phyloP scores from a whole-genome alignment of 2,329 filamentous ascomycete species.

The Coniochaeta sp. region DNA sequence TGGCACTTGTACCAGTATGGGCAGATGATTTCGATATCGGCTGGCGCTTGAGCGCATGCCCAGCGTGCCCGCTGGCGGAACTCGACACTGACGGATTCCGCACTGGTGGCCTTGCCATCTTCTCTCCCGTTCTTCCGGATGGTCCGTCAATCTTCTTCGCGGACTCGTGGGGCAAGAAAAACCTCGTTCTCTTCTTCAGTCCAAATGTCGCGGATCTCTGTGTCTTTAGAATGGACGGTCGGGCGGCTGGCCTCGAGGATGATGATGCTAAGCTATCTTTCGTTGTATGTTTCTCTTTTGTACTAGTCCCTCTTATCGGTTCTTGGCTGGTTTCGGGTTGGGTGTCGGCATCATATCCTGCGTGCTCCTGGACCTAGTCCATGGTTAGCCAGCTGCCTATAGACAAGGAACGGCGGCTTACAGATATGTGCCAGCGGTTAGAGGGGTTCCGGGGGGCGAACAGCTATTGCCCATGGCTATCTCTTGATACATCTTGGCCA shows the following conservation, averaged over 20 bases:
- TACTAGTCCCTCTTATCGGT: not conserved
- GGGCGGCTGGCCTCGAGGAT: slow-evolving; percentile 32
- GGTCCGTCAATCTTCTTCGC: slow-evolving; percentile 27
- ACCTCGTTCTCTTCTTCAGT: slow-evolving; percentile 52
- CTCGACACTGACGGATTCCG: slow-evolving; percentile 36
- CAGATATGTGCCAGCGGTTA: slow-evolving; percentile 46
- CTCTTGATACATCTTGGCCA: slow-evolving; percentile 49
- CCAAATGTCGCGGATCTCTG: slow-evolving; percentile 44
- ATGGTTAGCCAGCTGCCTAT: too few relatives aligned
- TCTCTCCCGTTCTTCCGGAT: slow-evolving; percentile 27
- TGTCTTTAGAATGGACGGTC: slow-evolving; percentile 56
- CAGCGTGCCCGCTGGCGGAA: slow-evolving; percentile 34
- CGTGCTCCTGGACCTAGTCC: not conserved
- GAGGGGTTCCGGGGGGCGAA: slow-evolving; percentile 45
- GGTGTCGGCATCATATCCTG: not conserved
- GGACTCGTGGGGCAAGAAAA: slow-evolving; percentile 46
- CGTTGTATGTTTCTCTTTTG: slow-evolving; percentile 18
- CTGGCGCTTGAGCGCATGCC: slow-evolving; percentile 37
- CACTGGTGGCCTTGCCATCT: slow-evolving; percentile 11
- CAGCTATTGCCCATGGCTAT: slow-evolving; percentile 52
- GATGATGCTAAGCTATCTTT: slow-evolving; percentile 19
- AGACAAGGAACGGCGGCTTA: slow-evolving; percentile 21
- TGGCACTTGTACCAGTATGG: too few relatives aligned
- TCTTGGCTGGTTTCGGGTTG: not conserved
- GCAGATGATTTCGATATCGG: slow-evolving; percentile 40